Base-by-base conservation (phyloP, 2,329 filamentous ascomycete species). In the Sodiomyces alkalinus region DNA sequence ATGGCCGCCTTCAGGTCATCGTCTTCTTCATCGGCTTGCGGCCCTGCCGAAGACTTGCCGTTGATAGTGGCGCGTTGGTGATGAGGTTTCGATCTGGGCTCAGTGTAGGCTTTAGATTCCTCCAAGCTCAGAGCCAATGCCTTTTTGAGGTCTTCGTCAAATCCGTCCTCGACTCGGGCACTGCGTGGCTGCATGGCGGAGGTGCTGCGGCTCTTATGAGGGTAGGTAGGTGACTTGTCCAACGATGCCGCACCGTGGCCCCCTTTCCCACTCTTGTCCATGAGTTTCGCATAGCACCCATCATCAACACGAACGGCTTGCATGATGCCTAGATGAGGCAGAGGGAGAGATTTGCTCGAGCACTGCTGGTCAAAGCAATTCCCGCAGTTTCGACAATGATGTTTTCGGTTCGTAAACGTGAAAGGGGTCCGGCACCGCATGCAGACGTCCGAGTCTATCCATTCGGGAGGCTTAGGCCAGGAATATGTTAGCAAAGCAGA, bases 281-380 rank as follows among this genome's bases (percentile, higher is more conserved):
- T 92, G 37, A 96, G 60, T 48, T 87, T 93, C 19, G 77, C 72
- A 47, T 94, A 85, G 52, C 90, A 98, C 18, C 90, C 90, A 50
- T 98, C 90, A 45, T 96, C 90, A 13, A 98, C 90, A 39, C 90
- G 74, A 4, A 96, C 90, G 3, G 90, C 71, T 37, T 92, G 78
- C 46, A 85, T 59, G 39, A 98, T 96, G 35, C 90, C 90, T 10
- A 98, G 68, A 48, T 96, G 90, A 10, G 90, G 87, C 11, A 98
- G 61, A 5, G 90, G 78, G 22, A 93, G 67, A 14, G 68, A 74
- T 58, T 96, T 96, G 59, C 73, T 77, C 10, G 87, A 96, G 48
- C 90, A 98, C 43, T 90, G 77, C 39, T 87, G 83, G 48, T 93
- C 92, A 50, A 98, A 98, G 44, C 92, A 90, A 53, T 90, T 93